Evolutionary conservation across 73 alveolate genomes (phyloP), one percentile per base, ranked within the genome.

Genomic region (Paramecium primaurelia): DNA sequence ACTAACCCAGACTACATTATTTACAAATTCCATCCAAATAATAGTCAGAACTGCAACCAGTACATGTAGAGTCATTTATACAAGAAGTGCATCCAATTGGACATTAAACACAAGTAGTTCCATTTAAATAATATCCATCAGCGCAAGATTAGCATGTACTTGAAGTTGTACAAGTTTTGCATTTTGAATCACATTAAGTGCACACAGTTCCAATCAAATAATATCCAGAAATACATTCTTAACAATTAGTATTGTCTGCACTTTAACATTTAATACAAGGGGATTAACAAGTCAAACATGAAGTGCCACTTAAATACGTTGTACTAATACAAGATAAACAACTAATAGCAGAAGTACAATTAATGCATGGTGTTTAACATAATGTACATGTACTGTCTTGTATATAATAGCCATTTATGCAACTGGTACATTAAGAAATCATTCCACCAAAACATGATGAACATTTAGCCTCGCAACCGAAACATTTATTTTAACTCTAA

Each of bases 11-110:
- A 36, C 18, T 49, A 69, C 92, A 64, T 32, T 87, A 22, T 20
- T 36, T 59, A 28, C 77, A 40, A 36, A 83, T 25, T 40, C 85
- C 54, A 36, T 58, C 45, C 25, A 64, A 28, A 60, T 87, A 83
- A 68, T 60, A 87, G 77, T 87, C 37, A 36, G 83, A 60, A 32
- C 54, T 25, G 20, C 59, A 32, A n/a, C 36, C 7, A 22, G 36
- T 28, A 38, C 93, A 87, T 2, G 84, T 58, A 0, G 49, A 7
- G 30, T 1, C 92, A 36, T 86, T 18, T 11, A 59, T 58, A 9
- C 92, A 64, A 64, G 93, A 11, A 1, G 37, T 59, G 51, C 93
- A 87, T 8, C 93, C 93, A 16, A 85, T 18, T 14, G 92, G 42
- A 16, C 93, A 87, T 12, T 87, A 58, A 14, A 90, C 36, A 28